Conservation (phyloP, 2,329 filamentous ascomycete genomes). For the Amauroascus verrucosus region DNA sequence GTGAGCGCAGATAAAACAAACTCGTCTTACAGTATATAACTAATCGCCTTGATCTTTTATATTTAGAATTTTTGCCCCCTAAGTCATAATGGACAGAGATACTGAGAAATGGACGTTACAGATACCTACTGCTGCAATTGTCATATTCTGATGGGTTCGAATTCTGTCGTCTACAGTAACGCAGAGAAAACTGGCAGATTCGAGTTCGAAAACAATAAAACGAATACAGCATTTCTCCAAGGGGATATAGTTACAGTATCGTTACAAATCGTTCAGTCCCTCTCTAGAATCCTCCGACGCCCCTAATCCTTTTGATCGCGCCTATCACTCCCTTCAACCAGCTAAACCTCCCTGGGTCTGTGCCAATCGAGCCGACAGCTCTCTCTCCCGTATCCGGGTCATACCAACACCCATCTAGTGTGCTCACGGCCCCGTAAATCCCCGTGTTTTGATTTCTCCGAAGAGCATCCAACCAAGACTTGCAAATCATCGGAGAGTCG, state of each 20-base stretch:
- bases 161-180: too few relatives aligned
- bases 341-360: constrained; percentile 46
- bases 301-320: constrained; percentile 48
- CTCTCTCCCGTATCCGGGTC: constrained; percentile 40
- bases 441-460: constrained; percentile 58
- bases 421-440: constrained; percentile 45
- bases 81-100: too few relatives aligned
- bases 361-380: constrained; percentile 43
- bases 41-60: neutral
- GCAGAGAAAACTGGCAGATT: neutral
- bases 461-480: constrained; percentile 52
- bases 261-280: neutral
- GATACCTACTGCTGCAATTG: too few relatives aligned
- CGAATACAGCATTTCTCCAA: too few relatives aligned
- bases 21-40: neutral
- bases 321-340: constrained; percentile 51
- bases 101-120: too few relatives aligned
- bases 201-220: too few relatives aligned
- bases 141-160: too few relatives aligned
- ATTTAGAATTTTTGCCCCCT: neutral
- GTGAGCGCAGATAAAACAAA: neutral
- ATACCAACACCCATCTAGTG: constrained; percentile 53
- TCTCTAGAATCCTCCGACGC: constrained; percentile 44
- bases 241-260: neutral
- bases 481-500: constrained; percentile 53